These are phyloP conservation scores for Fragilaria radians DNA, from an alignment of 108 stramenopile species.

Conservation along the genomic window DNA sequence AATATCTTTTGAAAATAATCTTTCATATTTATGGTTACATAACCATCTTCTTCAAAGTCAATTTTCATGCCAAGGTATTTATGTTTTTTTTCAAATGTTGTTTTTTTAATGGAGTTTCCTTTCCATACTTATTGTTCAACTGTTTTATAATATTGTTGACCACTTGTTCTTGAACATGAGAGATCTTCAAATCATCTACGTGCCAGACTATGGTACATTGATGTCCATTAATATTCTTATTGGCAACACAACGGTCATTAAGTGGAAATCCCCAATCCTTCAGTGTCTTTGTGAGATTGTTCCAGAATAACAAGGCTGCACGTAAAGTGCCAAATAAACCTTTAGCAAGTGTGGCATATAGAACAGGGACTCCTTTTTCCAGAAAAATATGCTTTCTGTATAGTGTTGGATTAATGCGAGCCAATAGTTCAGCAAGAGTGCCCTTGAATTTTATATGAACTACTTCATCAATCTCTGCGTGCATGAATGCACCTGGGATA, in stretches of 20 bases:
- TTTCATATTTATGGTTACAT: slow-evolving; percentile 11
- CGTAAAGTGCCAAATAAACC: slow-evolving; percentile 16
- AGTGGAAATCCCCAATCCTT: slow-evolving; percentile 19
- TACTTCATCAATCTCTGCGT: slow-evolving; percentile 17
- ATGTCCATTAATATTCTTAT: slow-evolving; percentile 13
- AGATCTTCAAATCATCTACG: slow-evolving; percentile 32
- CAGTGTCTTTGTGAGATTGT: neutral
- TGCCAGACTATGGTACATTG: too few relatives aligned
- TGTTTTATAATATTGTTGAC: slow-evolving; percentile 2
- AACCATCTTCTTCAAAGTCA: slow-evolving; percentile 6
- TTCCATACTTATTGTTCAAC: slow-evolving; percentile 12
- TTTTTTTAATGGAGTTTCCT: slow-evolving; percentile 6
- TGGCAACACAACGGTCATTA: slow-evolving; percentile 38
- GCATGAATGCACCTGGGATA: slow-evolving; percentile 35
- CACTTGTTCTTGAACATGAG: slow-evolving; percentile 11
- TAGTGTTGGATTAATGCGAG: slow-evolving; percentile 9
- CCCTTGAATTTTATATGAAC: slow-evolving; percentile 8
- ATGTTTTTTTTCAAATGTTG: slow-evolving; percentile 7
- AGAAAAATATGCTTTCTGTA: slow-evolving; percentile 10
- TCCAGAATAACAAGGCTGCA: slow-evolving; percentile 18
- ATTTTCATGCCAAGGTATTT: slow-evolving; percentile 36
- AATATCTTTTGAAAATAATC: slow-evolving; percentile 11
- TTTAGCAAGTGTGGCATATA: slow-evolving; percentile 17
- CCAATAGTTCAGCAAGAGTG: slow-evolving; percentile 7
- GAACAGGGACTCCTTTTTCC: slow-evolving; percentile 10